A percentile compares a stretch with the other conserved stretches of the same genome.
phyloP scores from a whole-genome alignment of 352 stramenopile species.

The Phytopythium cucurbitacearum region DNA sequence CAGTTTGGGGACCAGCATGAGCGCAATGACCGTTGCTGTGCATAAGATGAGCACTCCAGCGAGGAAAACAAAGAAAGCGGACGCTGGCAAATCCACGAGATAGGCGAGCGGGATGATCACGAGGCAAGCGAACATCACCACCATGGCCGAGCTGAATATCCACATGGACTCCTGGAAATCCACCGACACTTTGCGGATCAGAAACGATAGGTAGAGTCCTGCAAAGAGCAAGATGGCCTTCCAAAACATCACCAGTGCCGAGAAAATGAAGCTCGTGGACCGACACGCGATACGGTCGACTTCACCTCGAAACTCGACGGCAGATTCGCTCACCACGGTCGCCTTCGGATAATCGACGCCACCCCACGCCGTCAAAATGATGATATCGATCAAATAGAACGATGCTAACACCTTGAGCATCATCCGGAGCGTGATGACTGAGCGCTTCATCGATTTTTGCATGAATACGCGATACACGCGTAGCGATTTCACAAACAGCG shows the following conservation, averaged over 20 bases:
- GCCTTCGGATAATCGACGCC: constrained; percentile 27
- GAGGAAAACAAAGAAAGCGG: constrained; percentile 33
- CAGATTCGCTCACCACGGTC: constrained; percentile 8
- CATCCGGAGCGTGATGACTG: constrained; percentile 21
- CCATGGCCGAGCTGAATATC: constrained; percentile 44
- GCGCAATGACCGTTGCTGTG: constrained; percentile 28
- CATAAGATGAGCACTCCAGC: constrained; percentile 21
- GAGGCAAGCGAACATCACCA: constrained; percentile 44
- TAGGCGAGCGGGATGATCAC: constrained; percentile 49
- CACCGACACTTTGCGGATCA: constrained; percentile 51
- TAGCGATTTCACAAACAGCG: constrained; percentile 43
- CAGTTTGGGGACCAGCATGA: constrained; percentile 43
- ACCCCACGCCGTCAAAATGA: constrained; percentile 37
- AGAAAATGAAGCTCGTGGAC: constrained; percentile 50
- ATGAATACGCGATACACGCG: constrained; percentile 58
- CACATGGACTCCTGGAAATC: constrained; percentile 69
- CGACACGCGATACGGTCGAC: constrained; percentile 19
- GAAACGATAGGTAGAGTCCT: constrained; percentile 44
- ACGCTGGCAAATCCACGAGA: constrained; percentile 29
- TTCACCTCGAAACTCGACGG: constrained; percentile 1
- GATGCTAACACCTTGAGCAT: constrained; percentile 33
- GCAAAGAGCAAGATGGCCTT: constrained; percentile 42
- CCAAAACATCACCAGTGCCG: constrained; percentile 51
- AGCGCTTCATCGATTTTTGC: constrained; percentile 30
- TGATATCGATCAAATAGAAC: constrained; percentile 26